Evolutionary conservation across 371 early-diverging fungal species (phyloP).

Genomic region (Mortierella polycephala): DNA sequence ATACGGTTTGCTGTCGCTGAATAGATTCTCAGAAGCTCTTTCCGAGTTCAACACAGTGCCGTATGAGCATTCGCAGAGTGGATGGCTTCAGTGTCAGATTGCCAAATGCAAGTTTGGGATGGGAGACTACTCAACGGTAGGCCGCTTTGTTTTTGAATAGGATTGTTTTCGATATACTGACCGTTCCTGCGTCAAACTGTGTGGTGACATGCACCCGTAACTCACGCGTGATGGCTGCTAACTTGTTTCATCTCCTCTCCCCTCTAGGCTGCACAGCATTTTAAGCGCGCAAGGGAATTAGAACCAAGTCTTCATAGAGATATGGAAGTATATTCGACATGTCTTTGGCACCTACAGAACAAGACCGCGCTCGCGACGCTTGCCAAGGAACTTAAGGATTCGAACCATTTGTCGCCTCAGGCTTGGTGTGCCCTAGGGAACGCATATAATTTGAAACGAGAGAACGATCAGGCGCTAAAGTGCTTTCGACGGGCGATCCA

Average conservation of each 20-base stretch:
- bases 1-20: slow-evolving; percentile 54
- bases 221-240: neutral
- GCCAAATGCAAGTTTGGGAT: slow-evolving; percentile 69
- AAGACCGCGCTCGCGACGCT: slow-evolving; percentile 73
- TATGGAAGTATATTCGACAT: slow-evolving; percentile 81
- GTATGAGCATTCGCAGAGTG: slow-evolving; percentile 58
- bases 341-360: slow-evolving; percentile 79
- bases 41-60: slow-evolving; percentile 57
- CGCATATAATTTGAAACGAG: slow-evolving; percentile 74
- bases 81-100: slow-evolving; percentile 68
- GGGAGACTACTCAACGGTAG: slow-evolving; percentile 63
- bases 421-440: slow-evolving; percentile 85
- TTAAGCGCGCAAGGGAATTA: slow-evolving; percentile 58
- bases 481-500: slow-evolving; percentile 81
- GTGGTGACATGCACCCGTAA: too few relatives aligned
- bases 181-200: too few relatives aligned
- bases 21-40: slow-evolving; percentile 59
- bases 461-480: slow-evolving; percentile 77
- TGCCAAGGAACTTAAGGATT: slow-evolving; percentile 71
- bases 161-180: neutral
- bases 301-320: slow-evolving; percentile 73
- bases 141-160: neutral
- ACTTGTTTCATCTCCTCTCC: neutral
- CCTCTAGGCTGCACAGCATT: slow-evolving; percentile 58
- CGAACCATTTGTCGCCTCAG: slow-evolving; percentile 70